Conservation (phyloP, 495 filamentous ascomycete genomes). For the Talaromyces wortmannii region DNA sequence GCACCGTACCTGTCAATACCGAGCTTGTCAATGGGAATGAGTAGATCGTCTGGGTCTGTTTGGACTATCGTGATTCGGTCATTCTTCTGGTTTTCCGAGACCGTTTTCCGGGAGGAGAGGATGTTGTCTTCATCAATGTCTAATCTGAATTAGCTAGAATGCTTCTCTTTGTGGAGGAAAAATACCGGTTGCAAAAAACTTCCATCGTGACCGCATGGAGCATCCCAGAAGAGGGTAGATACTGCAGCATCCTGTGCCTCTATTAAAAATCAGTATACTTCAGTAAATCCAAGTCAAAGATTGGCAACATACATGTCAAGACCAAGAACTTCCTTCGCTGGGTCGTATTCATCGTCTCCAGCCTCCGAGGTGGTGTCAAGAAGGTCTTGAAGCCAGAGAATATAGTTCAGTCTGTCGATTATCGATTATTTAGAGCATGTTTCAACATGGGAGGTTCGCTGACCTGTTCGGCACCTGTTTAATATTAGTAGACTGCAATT, state of each 20-base stretch:
- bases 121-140: constrained; percentile 77
- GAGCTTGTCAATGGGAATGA: constrained; percentile 52
- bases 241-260: constrained; percentile 80
- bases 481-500: not conserved
- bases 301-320: constrained; percentile 62
- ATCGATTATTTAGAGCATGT: constrained; percentile 3
- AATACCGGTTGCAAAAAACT: constrained; percentile 63
- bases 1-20: constrained; percentile 37
- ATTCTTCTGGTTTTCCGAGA: constrained; percentile 55
- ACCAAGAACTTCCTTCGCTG: constrained; percentile 52
- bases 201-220: constrained; percentile 57
- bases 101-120: constrained; percentile 55
- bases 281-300: constrained; percentile 68
- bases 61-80: constrained; percentile 57
- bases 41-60: constrained; percentile 37
- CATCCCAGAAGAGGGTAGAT: constrained; percentile 90
- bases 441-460: not conserved
- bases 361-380: constrained; percentile 63
- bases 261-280: constrained; percentile 10
- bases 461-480: constrained; percentile 61
- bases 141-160: constrained; percentile 10
- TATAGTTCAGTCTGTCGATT: constrained; percentile 65
- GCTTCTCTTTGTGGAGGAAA: not conserved
- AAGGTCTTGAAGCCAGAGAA: constrained; percentile 82
- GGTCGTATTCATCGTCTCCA: constrained; percentile 49